Evolutionary conservation across 2,329 filamentous ascomycete genomes (phyloP).

Genomic region (Botrytis deweyae): DNA sequence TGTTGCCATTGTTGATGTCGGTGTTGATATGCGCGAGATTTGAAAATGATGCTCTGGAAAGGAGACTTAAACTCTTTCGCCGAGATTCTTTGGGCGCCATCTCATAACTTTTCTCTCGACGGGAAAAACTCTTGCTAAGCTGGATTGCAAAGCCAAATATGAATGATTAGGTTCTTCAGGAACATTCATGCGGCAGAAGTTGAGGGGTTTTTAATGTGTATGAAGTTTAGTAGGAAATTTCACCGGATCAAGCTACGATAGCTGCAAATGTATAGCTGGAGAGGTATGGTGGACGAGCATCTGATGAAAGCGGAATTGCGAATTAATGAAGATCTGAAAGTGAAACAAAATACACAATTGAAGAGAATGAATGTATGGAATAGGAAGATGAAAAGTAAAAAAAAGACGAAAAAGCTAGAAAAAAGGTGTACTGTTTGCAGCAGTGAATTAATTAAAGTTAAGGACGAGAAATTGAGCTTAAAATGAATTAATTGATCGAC

Average conservation of each 20-base stretch:
- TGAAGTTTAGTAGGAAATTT: conserved; percentile 13
- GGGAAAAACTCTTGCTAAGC: conserved; percentile 16
- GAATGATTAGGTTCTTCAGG: conserved; percentile 1
- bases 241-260: conserved; percentile 17
- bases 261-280: conserved; percentile 12
- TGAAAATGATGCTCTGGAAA: conserved; percentile 31
- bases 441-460: conserved; percentile 23
- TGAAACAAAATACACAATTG: not conserved
- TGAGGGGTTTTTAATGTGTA: conserved; percentile 13
- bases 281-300: conserved; percentile 16
- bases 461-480: conserved; percentile 14
- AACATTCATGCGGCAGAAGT: conserved; percentile 20
- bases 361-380: conserved; percentile 18
- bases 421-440: conserved; percentile 18
- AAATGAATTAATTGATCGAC: conserved; percentile 11
- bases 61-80: conserved; percentile 38
- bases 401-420: not conserved
- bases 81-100: conserved; percentile 36
- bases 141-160: conserved; percentile 18
- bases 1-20: conserved; percentile 26
- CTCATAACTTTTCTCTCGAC: conserved; percentile 23
- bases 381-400: not conserved
- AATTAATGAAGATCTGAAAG: not conserved
- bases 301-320: conserved; percentile 14
- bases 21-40: conserved; percentile 36